These are phyloP conservation scores for Chenopodium berlandieri DNA, from an alignment of 148 eudicot species.

Conservation along the genomic window DNA sequence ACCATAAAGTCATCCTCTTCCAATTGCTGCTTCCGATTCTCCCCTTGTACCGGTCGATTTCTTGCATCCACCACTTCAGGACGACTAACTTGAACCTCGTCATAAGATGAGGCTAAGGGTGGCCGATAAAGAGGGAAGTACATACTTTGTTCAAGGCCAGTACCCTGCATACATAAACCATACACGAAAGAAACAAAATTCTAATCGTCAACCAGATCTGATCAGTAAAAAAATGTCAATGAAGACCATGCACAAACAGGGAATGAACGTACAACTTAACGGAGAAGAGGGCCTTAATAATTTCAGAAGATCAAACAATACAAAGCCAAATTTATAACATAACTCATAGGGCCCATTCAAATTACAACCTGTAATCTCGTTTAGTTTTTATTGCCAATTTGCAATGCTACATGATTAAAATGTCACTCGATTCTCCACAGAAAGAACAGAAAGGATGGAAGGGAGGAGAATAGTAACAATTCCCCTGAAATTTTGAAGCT, in stretches of 20 bases:
- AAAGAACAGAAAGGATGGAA: neutral
- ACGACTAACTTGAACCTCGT: slow-evolving; percentile 35
- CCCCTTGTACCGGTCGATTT: slow-evolving; percentile 31
- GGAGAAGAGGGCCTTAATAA: neutral
- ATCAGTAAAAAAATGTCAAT: neutral
- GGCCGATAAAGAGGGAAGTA: slow-evolving; percentile 40
- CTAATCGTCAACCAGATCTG: slow-evolving; percentile 5
- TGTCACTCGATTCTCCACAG: neutral
- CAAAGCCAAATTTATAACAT: neutral
- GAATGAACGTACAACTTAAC: neutral
- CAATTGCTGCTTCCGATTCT: slow-evolving; percentile 32
- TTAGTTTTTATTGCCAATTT: neutral
- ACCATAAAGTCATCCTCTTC: slow-evolving; percentile 82
- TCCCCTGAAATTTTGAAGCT: neutral
- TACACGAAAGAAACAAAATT: neutral
- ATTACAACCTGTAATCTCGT: neutral
- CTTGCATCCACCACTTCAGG: slow-evolving; percentile 36
- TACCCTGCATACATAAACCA: slow-evolving; percentile 44
- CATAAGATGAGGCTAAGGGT: slow-evolving; percentile 34
- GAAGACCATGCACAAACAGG: neutral
- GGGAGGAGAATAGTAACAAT: too few species aligned
- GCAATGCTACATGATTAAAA: neutral
- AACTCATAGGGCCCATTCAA: neutral
- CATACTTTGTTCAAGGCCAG: slow-evolving; percentile 40
- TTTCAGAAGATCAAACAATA: neutral